Base-by-base conservation (phyloP, 2,329 filamentous ascomycete species). In the Nigrograna mackinnonii region DNA sequence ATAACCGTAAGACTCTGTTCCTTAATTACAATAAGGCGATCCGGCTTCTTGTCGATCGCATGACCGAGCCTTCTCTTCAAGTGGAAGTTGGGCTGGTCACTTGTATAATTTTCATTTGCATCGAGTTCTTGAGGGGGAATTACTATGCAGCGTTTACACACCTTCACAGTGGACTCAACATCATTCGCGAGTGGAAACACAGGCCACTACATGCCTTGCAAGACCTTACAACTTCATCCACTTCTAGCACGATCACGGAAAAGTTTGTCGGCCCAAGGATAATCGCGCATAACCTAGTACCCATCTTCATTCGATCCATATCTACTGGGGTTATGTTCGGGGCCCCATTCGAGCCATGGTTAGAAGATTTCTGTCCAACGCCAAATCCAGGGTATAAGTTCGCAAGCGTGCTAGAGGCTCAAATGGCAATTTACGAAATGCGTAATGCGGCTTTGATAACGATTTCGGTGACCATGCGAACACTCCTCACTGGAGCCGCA, bases 1-100 rank as follows among this genome's bases (percentile, higher is more conserved):
- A 38, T 6, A 34, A n/a, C 18, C 41, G 26, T 16, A 57, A 54
- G 13, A 64, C 64, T 7, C 57, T 67, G 4, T 43, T 75, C 9
- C 52, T 50, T 14, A 70, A 75, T 39, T 73, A 76, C 38, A 73
- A 68, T 43, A 68, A 68, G 35, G 66, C 73, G 5, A 70, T 75
- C 18, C 44, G 49, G 43, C 44, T 47, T 18, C 52, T 68, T 19
- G 54, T 74, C 7, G 58, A 63, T 18, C 53, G 47, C 4, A 66
- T 64, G 30, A 47, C 56, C n/a, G 58, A 59, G 17, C 33, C 59
- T 2, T 64, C 64, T 2, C 50, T 67, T 4, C 58, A 62, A 4
- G 57, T 70, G 2, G 55, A 64, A 35, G 48, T 62, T n/a, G 64
- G 65, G 3, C 58, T 76, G 16, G 70, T 75, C 34, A 62, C 68